A percentile compares a stretch with the other conserved stretches of the same genome.
These are phyloP conservation scores for Byssoonygena ceratinophila DNA, from an alignment of 2,329 filamentous ascomycete species.

Conservation along the genomic window DNA sequence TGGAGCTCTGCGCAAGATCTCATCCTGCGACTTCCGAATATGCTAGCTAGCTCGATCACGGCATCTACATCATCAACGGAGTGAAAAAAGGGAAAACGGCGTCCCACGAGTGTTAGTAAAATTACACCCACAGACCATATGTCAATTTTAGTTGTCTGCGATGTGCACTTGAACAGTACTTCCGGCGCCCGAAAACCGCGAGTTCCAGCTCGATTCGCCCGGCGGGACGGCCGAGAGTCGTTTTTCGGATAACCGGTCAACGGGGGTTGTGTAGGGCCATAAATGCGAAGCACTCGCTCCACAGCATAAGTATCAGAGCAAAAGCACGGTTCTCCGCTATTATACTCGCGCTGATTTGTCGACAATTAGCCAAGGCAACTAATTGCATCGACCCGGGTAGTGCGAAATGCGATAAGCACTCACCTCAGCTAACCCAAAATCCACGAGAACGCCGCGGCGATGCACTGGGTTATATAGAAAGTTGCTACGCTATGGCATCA, in stretches of 20 bases:
- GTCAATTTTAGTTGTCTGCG: conserved; percentile 87
- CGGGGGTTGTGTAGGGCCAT: conserved; percentile 48
- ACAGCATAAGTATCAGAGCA: conserved; percentile 6
- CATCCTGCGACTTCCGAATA: conserved; percentile 82
- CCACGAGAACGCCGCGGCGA: conserved; percentile 82
- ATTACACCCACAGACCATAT: conserved; percentile 98
- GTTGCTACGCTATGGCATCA: conserved; percentile 43
- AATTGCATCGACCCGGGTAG: background rate
- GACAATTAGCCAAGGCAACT: conserved; percentile 9
- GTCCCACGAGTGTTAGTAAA: conserved; percentile 81
- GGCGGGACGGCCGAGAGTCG: conserved; percentile 74
- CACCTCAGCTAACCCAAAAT: conserved; percentile 86
- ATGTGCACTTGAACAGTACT: conserved; percentile 92
- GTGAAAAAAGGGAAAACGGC: conserved; percentile 96
- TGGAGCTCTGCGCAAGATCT: conserved; percentile 70
- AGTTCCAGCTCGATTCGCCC: conserved; percentile 89
- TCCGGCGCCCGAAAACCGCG: conserved; percentile 93
- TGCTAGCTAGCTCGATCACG: conserved; percentile 92
- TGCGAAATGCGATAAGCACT: background rate
- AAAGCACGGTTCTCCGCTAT: conserved; percentile 6
- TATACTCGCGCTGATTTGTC: conserved; percentile 40
- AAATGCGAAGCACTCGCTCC: conserved; percentile 46
- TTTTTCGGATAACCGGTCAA: conserved; percentile 73
- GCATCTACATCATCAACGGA: conserved; percentile 96
- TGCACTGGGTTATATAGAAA: conserved; percentile 76